Percentiles rank a stretch among this genome's conserved stretches.
Conservation (phyloP, 495 filamentous ascomycete species). For the Neurospora sp. region DNA sequence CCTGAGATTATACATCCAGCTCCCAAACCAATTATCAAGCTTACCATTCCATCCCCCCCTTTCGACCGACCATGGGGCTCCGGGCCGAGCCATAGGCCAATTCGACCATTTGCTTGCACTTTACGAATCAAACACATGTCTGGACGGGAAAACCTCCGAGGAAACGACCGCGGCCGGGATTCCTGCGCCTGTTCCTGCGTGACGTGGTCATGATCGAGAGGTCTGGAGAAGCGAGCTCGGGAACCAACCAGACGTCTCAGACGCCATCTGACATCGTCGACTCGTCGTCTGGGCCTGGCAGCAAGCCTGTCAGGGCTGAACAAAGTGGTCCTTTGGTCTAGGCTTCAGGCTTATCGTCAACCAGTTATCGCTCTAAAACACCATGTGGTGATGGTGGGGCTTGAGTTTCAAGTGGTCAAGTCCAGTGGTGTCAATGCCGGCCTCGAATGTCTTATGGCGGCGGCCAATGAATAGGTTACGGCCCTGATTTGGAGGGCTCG, state of each 20-base stretch:
- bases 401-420: neutral
- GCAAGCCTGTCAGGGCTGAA: neutral
- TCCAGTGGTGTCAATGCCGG: neutral
- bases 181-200: constrained; percentile 1
- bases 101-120: neutral
- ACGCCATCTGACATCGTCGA: neutral
- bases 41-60: neutral
- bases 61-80: neutral
- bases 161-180: neutral
- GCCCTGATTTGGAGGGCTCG: neutral
- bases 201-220: constrained; percentile 12
- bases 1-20: neutral
- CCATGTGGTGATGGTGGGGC: neutral
- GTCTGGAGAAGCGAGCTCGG: neutral
- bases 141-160: constrained; percentile 4
- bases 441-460: neutral
- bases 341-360: neutral
- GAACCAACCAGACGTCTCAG: constrained; percentile 5
- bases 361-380: neutral
- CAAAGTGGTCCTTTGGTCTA: neutral
- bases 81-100: neutral
- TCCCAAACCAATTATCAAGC: neutral
- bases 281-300: neutral
- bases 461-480: neutral
- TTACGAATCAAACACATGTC: neutral